Evolutionary conservation across 2,329 filamentous ascomycete genomes (phyloP), one percentile per base, ranked within the genome.

Genomic region (Arthrobotrys musiformis): DNA sequence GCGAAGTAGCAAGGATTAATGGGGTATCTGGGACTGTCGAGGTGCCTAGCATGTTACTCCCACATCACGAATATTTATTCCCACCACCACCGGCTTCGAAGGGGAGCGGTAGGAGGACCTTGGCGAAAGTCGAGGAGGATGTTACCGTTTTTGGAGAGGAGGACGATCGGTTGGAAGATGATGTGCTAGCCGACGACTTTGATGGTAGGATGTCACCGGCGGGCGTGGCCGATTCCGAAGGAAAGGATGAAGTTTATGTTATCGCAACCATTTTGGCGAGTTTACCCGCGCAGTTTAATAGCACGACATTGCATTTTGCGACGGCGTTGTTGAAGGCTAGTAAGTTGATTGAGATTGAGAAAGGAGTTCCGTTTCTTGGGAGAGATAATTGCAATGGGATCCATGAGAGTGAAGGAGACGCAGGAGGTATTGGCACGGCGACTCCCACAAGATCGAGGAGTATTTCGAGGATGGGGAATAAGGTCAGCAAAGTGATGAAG

Each of bases 271-370:
- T 85, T 0, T 86, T 88, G 72, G 86, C 83, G 2, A 84, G 85
- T 46, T 81, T 88, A 1, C 87, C 87, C 0, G 85, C 85, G 0
- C 81, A 83, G 2, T 86, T 88, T 74, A 84, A 87, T 70, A 86
- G 88, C 75, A 84, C 85, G 19, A 82, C 88, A 2, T 84, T 88
- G 62, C 85, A 87, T 79, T 88, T 87, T 80, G 82, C 86, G n/a
- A 86, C 86, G 0, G 86, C 86, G 0, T 82, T 88, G 0, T 84
- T 88, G n/a, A 88, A 88, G 79, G 86, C 87, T 0, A 87, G 85
- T n/a, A 88, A 88, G 78, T 84, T 88, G 40, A 86, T 88, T 52
- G 87, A 88, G 79, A 82, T 86, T 26, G 86, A 88, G 79, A 86
- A 85, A 72, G 84, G 84, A 19, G 78, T 82, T 70, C 19, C 33